Evolutionary conservation across 352 stramenopile genomes (phyloP).

Genomic region (Pythium folliculosum): DNA sequence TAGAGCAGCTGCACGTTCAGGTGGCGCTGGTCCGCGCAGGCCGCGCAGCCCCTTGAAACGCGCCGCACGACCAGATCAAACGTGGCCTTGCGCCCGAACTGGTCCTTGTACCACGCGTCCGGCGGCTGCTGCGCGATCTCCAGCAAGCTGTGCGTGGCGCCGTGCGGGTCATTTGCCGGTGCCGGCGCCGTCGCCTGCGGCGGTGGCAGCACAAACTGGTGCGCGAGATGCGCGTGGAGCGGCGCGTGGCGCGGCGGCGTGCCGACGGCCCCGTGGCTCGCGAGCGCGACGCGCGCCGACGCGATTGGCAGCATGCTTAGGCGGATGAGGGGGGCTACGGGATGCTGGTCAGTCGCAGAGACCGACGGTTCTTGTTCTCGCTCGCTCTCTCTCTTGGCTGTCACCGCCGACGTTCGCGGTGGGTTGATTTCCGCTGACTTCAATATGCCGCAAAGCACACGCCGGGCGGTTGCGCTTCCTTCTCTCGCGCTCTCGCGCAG

Average conservation of each 20-base stretch:
- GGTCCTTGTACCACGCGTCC: slow-evolving; percentile 76
- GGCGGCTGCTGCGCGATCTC: slow-evolving; percentile 65
- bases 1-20: slow-evolving; percentile 70
- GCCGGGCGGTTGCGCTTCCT: not conserved
- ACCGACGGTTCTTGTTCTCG: not conserved
- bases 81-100: slow-evolving; percentile 75
- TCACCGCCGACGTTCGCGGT: too few species aligned
- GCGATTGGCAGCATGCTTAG: slow-evolving; percentile 21
- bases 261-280: not conserved
- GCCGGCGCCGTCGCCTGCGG: not conserved
- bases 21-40: slow-evolving; percentile 55
- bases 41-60: slow-evolving; percentile 31
- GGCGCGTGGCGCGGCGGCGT: slow-evolving; percentile 14
- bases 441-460: not conserved
- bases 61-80: slow-evolving; percentile 56
- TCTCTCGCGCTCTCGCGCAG: not conserved
- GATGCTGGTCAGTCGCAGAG: not conserved
- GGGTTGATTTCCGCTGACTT: slow-evolving; percentile 1
- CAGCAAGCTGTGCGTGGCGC: slow-evolving; percentile 34
- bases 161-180: slow-evolving; percentile 4
- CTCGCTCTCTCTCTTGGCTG: not conserved
- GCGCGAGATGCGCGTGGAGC: slow-evolving; percentile 11
- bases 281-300: slow-evolving; percentile 12
- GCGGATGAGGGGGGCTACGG: not conserved
- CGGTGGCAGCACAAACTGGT: slow-evolving; percentile 22